Conservation (phyloP, 2,329 filamentous ascomycete genomes). For the Aspergillus calidoustus region DNA sequence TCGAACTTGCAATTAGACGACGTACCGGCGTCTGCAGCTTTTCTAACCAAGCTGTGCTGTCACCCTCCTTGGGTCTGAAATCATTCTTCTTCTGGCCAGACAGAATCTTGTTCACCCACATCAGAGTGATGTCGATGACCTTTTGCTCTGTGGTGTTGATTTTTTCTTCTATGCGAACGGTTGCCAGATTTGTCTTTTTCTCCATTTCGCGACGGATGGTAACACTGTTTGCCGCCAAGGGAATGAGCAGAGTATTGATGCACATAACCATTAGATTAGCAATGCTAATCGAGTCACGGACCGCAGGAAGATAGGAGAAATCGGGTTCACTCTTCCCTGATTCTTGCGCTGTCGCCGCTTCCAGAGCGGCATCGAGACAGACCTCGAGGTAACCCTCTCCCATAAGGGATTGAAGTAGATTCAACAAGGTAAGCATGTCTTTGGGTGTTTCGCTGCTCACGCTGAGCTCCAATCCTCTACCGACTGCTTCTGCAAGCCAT, state of each 20-base stretch:
- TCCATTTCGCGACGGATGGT: constrained; percentile 90
- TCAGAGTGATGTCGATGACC: constrained; percentile 72
- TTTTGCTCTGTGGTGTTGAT: constrained; percentile 72
- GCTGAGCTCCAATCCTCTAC: constrained; percentile 87
- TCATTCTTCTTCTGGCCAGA: constrained; percentile 83
- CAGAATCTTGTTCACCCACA: constrained; percentile 75
- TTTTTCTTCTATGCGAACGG: constrained; percentile 82
- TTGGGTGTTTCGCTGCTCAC: constrained; percentile 88
- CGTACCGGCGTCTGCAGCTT: constrained; percentile 74
- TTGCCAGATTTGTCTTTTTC: constrained; percentile 73
- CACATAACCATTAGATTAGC: constrained; percentile 93
- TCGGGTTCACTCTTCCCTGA: constrained; percentile 83
- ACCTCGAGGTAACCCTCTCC: constrained; percentile 77
- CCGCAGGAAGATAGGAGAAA: constrained; percentile 76
- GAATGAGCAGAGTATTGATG: constrained; percentile 86
- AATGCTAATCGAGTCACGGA: constrained; percentile 83
- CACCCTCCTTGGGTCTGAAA: constrained; percentile 83
- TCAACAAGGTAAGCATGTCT: constrained; percentile 84
- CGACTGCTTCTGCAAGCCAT: constrained; percentile 94
- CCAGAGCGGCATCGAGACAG: constrained; percentile 70
- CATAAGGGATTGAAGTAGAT: constrained; percentile 83
- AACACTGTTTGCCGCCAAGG: constrained; percentile 84
- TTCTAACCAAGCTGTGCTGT: constrained; percentile 63
- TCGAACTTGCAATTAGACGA: background rate
- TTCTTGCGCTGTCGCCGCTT: constrained; percentile 77